phyloP scores from a whole-genome alignment of 305 asterid species.

The Plantago coronopus region DNA sequence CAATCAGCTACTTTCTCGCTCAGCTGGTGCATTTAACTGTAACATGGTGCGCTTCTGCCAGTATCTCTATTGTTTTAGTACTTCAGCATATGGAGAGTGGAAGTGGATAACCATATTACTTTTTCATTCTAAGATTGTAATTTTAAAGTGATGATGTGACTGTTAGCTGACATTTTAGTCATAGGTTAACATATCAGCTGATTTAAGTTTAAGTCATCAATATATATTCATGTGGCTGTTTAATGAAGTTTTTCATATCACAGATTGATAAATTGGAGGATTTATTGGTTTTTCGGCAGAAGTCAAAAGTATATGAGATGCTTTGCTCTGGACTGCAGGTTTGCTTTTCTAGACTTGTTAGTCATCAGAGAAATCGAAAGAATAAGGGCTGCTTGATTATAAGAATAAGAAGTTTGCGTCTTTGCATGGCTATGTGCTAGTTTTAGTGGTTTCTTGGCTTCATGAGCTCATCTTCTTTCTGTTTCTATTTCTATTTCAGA shows the following conservation, averaged over 20 bases:
- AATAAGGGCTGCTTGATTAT: conserved; percentile 8
- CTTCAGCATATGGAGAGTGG: conserved; percentile 7
- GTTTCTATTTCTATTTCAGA: conserved; percentile 43
- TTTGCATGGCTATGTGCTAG: conserved; percentile 19
- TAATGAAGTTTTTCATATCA: conserved; percentile 25
- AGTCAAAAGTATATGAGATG: conserved; percentile 57
- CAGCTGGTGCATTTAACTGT: conserved; percentile 40
- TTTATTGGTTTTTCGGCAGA: conserved; percentile 46
- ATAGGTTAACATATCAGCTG: conserved; percentile 3
- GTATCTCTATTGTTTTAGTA: conserved; percentile 19
- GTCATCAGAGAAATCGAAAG: conserved; percentile 20
- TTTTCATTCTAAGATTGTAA: conserved; percentile 14
- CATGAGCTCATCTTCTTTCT: conserved; percentile 28
- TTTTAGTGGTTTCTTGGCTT: conserved; percentile 20
- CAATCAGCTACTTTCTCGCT: conserved; percentile 40
- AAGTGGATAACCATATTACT: conserved; percentile 13
- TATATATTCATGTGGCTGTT: conserved; percentile 19
- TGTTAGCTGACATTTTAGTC: conserved; percentile 1
- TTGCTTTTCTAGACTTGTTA: conserved; percentile 26
- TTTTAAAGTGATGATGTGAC: neutral
- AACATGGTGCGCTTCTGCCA: conserved; percentile 43
- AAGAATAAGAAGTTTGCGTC: conserved; percentile 16
- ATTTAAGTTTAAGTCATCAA: conserved; percentile 2
- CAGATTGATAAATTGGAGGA: conserved; percentile 73
- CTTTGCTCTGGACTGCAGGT: conserved; percentile 61